Conservation (phyloP, 768 basidiomycete species). For the Gloeopeniophorella convolvens region DNA sequence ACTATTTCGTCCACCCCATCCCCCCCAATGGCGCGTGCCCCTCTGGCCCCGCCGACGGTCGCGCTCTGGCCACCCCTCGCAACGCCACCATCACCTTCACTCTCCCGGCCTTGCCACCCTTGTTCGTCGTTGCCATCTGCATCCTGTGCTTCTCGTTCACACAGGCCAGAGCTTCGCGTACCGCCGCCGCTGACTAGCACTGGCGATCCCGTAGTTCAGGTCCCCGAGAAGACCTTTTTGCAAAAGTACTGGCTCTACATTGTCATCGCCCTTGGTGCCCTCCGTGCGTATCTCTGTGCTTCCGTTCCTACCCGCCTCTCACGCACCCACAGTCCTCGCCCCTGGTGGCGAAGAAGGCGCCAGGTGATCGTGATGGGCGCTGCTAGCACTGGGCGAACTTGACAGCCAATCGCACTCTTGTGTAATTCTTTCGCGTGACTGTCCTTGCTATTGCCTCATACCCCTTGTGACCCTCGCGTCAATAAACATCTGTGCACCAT, state of each 20-base stretch:
- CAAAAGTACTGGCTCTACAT: conserved; percentile 93
- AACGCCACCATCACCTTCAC: conserved; percentile 50
- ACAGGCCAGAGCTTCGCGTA: conserved; percentile 59
- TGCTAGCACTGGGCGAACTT: too few species aligned
- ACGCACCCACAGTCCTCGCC: not conserved
- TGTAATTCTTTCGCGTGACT: conserved; percentile 2
- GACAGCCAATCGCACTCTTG: too few species aligned
- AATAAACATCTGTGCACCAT: not conserved
- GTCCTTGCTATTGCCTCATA: not conserved
- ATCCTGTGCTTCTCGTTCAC: not conserved
- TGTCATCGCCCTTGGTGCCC: conserved; percentile 46
- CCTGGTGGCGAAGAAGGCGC: conserved; percentile 13
- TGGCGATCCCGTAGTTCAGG: conserved; percentile 54
- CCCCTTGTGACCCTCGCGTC: conserved; percentile 4
- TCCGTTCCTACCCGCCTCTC: not conserved
- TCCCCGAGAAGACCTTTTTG: conserved; percentile 69
- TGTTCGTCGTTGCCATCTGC: conserved; percentile 36
- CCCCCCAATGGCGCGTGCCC: conserved; percentile 68
- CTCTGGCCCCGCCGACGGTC: not conserved
- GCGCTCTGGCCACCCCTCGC: conserved; percentile 21
- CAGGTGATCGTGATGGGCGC: not conserved
- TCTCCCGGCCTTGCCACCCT: conserved; percentile 45
- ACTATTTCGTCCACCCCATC: conserved; percentile 65
- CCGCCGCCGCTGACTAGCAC: conserved; percentile 63
- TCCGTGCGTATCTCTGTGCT: conserved; percentile 40